Base-by-base conservation (phyloP, 75 land plant genomes). In the Larix kaempferi region DNA sequence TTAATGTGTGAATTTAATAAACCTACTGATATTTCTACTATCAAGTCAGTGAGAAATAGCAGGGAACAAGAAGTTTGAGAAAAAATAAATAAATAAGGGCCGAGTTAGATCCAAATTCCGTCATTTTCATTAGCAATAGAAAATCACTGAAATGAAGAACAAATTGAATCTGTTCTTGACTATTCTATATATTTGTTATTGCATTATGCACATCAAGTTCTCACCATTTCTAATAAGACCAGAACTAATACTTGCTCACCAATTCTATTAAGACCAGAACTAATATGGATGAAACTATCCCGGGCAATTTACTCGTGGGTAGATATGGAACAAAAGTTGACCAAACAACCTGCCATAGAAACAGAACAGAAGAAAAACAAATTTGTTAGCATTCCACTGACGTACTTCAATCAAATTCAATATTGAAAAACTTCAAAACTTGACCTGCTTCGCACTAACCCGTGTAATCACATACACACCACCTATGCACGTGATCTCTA, bases 381-480 rank as follows among this genome's bases (percentile, higher is more conserved):
- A 21, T 49, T 56, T 25, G n/a, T 74, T 27, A 71, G 35, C 10
- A 33, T 11, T 69, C 29, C 26, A 23, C 21, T 49, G 27, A 67
- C 19, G 1, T 64, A 37, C 11, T 35, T 67, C 41, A 19, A 35
- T 39, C 37, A 33, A 44, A 22, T 21, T 67, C 71, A 21, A 16
- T 39, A 7, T 21, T 67, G 3, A 33, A 79, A 58, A 21, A 39
- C 1, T 29, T 22, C 57, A 49, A 21, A 73, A n/a, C 11, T 57
- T 73, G 61, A 16, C 22, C 59, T 25, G 14, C 5, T 5, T 58
- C 27, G 5, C 19, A 25, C 77, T 29, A 74, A 84, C 87, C 80
- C 83, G 87, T 49, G 87, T 73, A 37, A 85, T 85, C 29, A 83
- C 87, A 25, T 86, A 84, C n/a, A 85, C 81, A 17, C 87, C 82